A percentile compares a stretch with the other conserved stretches of the same genome.
These are phyloP conservation scores for Sclerotiophoma versabilis DNA, from an alignment of 2,329 filamentous ascomycete species.

Conservation along the genomic window DNA sequence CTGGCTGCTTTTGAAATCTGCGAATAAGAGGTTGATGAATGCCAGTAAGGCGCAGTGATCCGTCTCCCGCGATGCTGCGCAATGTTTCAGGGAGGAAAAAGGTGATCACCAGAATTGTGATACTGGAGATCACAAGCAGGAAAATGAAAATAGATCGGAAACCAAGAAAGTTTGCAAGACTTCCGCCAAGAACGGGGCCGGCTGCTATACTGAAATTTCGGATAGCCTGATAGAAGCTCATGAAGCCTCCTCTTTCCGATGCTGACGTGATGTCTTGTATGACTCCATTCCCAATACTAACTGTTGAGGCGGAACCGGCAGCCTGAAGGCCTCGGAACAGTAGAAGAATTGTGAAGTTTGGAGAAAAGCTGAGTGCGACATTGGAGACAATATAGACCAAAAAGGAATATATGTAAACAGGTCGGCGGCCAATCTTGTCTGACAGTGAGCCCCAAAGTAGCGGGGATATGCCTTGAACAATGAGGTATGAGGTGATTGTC, in stretches of 20 bases:
- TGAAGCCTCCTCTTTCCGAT: conserved; percentile 50
- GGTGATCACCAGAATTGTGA: conserved; percentile 45
- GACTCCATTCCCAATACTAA: conserved; percentile 54
- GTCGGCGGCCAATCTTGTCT: conserved; percentile 57
- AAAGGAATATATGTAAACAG: conserved; percentile 56
- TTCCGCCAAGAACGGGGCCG: conserved; percentile 37
- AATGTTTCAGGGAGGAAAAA: conserved; percentile 53
- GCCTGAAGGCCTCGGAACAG: conserved; percentile 58
- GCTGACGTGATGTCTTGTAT: conserved; percentile 51
- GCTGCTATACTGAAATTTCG: conserved; percentile 46
- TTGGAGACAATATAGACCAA: conserved; percentile 58
- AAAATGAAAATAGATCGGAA: conserved; percentile 61
- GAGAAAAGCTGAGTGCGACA: conserved; percentile 54
- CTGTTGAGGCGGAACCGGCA: conserved; percentile 58
- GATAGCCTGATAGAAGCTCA: conserved; percentile 53
- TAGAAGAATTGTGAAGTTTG: conserved; percentile 55
- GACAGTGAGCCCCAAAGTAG: conserved; percentile 59
- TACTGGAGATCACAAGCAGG: conserved; percentile 56
- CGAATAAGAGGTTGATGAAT: conserved; percentile 53
- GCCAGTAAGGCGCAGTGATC: conserved; percentile 46
- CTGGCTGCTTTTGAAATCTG: background rate
- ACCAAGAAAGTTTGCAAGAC: conserved; percentile 36
- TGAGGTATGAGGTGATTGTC: conserved; percentile 46
- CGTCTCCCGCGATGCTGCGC: conserved; percentile 30
- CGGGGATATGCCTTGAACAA: conserved; percentile 59